phyloP scores from a whole-genome alignment of 2,329 filamentous ascomycete genomes.

The Fusarium vanettenii region DNA sequence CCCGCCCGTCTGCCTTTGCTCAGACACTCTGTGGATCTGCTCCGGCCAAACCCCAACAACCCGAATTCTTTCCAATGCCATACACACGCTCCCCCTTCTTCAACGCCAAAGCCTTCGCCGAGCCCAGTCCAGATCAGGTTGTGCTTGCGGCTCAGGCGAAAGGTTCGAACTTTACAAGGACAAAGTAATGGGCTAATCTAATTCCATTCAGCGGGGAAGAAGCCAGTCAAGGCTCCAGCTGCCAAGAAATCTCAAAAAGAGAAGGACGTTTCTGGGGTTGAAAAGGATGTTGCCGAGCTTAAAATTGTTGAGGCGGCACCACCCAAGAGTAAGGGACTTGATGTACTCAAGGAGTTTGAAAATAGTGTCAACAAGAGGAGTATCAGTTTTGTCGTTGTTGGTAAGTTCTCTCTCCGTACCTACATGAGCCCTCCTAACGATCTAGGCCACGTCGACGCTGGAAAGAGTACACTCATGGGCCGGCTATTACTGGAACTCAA shows the following conservation, averaged over 20 bases:
- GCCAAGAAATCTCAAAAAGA: slow-evolving; percentile 56
- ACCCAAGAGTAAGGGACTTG: slow-evolving; percentile 80
- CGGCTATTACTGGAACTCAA: slow-evolving; percentile 90
- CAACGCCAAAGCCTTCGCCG: slow-evolving; percentile 75
- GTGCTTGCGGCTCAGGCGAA: slow-evolving; percentile 89
- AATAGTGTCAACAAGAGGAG: slow-evolving; percentile 81
- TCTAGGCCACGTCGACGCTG: slow-evolving; percentile 92
- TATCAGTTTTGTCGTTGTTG: slow-evolving; percentile 92
- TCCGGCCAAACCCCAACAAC: slow-evolving; percentile 46
- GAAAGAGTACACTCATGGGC: slow-evolving; percentile 98
- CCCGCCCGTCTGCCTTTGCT: slow-evolving; percentile 67
- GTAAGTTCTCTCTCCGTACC: slow-evolving; percentile 58
- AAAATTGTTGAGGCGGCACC: slow-evolving; percentile 65
- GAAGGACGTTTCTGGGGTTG: slow-evolving; percentile 40
- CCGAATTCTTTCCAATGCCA: slow-evolving; percentile 57
- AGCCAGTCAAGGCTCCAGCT: slow-evolving; percentile 51
- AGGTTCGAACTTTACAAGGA: slow-evolving; percentile 76
- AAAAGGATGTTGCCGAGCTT: slow-evolving; percentile 48
- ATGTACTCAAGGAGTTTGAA: slow-evolving; percentile 85
- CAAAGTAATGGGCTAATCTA: slow-evolving; percentile 64
- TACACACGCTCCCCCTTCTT: slow-evolving; percentile 62
- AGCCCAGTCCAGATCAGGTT: slow-evolving; percentile 91
- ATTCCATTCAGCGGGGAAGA: slow-evolving; percentile 66
- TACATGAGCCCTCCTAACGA: slow-evolving; percentile 26
- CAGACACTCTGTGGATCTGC: slow-evolving; percentile 62